Evolutionary conservation across 805 yeast species (phyloP), one percentile per base, ranked within the genome.

Genomic region (Candida tammaniensis): DNA sequence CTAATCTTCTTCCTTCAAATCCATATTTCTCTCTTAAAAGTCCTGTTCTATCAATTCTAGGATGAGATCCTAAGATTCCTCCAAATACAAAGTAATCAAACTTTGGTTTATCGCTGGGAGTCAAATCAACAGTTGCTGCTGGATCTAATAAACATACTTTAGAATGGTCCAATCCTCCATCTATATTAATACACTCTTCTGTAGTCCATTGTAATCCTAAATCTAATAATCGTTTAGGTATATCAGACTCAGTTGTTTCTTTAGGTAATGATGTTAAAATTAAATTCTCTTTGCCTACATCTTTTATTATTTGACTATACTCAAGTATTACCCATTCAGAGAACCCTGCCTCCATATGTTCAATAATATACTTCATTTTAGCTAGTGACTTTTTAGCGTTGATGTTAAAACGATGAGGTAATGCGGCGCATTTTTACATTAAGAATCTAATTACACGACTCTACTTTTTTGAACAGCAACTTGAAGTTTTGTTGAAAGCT

Each of bases 271-370:
- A 88, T 0, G 95, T 77, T 43, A 89, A 65, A 24, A 82, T 64
- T 27, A 91, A 67, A 54, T 88, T 86, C 17, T 77, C 81, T 13
- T 68, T 63, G 2, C 97, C 97, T 5, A 91, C 80, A 41, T 91
- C 97, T 35, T 76, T 68, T 30, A 88, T 76, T 39, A 91, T 89
- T 49, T 84, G 86, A 17, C 77, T 61, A 59, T 91, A 91, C 52
- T 91, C 98, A 5, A 93, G 69, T 18, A 76, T 73, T 27, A 91
- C 98, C 98, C 98, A 91, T 46, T 85, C 93, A 44, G 96, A 86
- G 72, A 91, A 87, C 1, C 96, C 98, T 41, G 79, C 84, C 60
- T 91, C 98, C 97, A 91, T 91, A 56, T 91, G 98, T 60, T 91
- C 98, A 33, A 91, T 88, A 34, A 93, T 78, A 70, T 88, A 91